Conservation (phyloP, 2,329 filamentous ascomycete species). For the Blastomyces silverae region DNA sequence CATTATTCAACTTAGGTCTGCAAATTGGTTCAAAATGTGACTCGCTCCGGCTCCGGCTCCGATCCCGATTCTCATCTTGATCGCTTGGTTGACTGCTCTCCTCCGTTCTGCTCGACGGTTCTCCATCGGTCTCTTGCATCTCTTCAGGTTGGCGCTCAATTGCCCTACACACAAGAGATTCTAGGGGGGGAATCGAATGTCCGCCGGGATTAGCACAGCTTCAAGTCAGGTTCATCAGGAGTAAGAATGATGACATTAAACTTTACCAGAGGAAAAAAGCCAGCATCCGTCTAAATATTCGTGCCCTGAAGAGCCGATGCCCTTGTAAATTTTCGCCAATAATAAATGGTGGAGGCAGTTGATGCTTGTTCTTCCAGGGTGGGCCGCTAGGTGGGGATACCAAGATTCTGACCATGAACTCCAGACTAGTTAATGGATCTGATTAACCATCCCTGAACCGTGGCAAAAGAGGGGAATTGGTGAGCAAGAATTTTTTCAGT, state of each 20-base stretch:
- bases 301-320: background rate
- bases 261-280: background rate
- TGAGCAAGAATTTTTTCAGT: background rate
- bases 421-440: background rate
- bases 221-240: background rate
- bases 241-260: background rate
- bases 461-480: background rate
- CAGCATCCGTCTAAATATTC: background rate
- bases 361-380: background rate
- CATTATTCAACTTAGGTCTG: background rate
- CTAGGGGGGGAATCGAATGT: background rate
- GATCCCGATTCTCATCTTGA: slow-evolving; percentile 3
- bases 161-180: background rate
- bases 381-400: background rate
- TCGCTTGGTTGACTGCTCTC: background rate
- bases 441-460: too few species aligned
- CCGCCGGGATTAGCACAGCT: background rate
- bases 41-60: background rate
- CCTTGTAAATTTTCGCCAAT: background rate
- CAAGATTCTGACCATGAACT: background rate
- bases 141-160: background rate
- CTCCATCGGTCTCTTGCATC: background rate
- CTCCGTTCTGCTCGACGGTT: background rate
- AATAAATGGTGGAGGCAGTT: background rate
- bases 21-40: slow-evolving; percentile 15